Evolutionary conservation across 371 early-diverging fungal species (phyloP).

Genomic region (Mortierella sp.): DNA sequence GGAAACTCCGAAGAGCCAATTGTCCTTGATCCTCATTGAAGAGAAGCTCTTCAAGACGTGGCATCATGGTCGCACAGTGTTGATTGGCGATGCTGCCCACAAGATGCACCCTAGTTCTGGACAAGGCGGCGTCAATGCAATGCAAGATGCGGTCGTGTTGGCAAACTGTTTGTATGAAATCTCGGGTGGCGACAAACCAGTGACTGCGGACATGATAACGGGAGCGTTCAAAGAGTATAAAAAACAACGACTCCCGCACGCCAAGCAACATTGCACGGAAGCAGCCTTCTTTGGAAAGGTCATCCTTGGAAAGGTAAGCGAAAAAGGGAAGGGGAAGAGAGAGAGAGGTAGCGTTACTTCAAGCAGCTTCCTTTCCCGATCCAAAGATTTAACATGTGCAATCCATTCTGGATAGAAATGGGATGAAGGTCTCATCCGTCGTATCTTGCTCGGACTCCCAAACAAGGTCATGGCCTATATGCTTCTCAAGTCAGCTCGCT

Average conservation of each 20-base stretch:
- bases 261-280: constrained; percentile 7
- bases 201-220: neutral
- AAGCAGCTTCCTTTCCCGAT: neutral
- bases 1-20: neutral
- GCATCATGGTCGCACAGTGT: constrained; percentile 10
- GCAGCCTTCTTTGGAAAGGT: neutral
- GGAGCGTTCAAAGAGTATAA: constrained; percentile 2
- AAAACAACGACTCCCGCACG: constrained; percentile 5
- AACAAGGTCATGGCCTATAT: neutral
- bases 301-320: constrained; percentile 2
- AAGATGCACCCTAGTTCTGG: constrained; percentile 16
- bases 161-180: constrained; percentile 11
- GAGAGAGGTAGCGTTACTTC: too few relatives aligned
- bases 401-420: neutral
- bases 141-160: constrained; percentile 9
- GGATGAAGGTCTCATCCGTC: neutral
- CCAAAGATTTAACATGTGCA: neutral
- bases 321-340: neutral
- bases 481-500: neutral
- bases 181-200: neutral
- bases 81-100: constrained; percentile 23
- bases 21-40: constrained; percentile 7
- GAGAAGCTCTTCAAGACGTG: constrained; percentile 24
- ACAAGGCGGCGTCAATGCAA: constrained; percentile 18
- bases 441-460: neutral